Evolutionary conservation across 2,329 filamentous ascomycete species (phyloP), one percentile per base, ranked within the genome.

Genomic region (Pseudopithomyces maydicus): DNA sequence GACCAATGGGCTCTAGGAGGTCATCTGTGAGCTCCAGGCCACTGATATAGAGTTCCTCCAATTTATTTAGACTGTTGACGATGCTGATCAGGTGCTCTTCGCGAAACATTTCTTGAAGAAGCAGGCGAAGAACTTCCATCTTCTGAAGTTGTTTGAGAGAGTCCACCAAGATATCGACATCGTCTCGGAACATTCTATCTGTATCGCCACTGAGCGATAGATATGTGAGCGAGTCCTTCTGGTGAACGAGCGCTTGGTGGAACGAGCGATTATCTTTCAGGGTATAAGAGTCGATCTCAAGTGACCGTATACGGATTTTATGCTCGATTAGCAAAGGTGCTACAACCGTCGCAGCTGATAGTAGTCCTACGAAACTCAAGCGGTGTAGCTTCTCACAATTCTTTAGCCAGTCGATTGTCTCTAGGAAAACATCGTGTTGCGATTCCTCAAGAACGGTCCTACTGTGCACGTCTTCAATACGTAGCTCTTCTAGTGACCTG

Each of bases 41-140:
- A 42, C 80, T 81, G 47, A 89, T 81, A 43, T 78, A 81, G 14
- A 90, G 71, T 12, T 84, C 80, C 61, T 87, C 84, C 0, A 90
- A 77, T 15, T 77, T 67, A 0, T 72, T 72, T 10, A 87, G 72
- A 10, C 76, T 69, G 1, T 68, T 57, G 22, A 81, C 77, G 15
- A 90, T 77, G 2, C 65, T 64, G 11, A 76, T 68, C 33, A 89
- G 75, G 38, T 88, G 81, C 8, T 76, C 70, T 7, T 81, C 74
- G 0, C 73, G 77, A 56, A 88, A 81, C 47, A 79, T 79, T 39
- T 85, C 80, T 1, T 78, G 81, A 4, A 85, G 78, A 29, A 81
- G 77, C 32, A 80, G 77, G 1, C 84, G 79, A 2, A 90, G 76
- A 19, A 81, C 77, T 22, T 77, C 80, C 15, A 90, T 78, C 8